Conservation (phyloP, 495 filamentous ascomycete genomes). For the Tuber brumale region DNA sequence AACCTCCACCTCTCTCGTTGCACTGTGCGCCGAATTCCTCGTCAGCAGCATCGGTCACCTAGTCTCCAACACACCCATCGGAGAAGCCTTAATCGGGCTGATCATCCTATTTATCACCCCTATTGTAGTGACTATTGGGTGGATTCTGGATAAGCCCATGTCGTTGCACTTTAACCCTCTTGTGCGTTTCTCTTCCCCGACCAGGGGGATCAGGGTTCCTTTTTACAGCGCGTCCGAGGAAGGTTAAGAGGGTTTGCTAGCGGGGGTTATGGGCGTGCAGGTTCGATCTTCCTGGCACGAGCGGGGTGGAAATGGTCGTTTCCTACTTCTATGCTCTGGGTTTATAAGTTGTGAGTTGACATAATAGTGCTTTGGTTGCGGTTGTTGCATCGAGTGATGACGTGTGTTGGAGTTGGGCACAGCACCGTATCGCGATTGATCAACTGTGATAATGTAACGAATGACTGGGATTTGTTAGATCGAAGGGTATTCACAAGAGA, state of each 20-base stretch:
- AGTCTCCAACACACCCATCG: constrained; percentile 57
- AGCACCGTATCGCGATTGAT: background rate
- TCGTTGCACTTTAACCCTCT: constrained; percentile 48
- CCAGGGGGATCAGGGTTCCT: constrained; percentile 30
- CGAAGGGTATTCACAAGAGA: background rate
- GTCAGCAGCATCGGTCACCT: constrained; percentile 72
- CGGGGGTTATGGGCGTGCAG: background rate
- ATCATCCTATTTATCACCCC: constrained; percentile 71
- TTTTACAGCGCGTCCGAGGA: background rate
- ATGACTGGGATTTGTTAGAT: background rate
- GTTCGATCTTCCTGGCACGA: background rate
- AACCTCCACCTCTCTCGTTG: constrained; percentile 69
- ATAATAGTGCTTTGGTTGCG: background rate
- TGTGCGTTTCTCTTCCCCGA: constrained; percentile 59
- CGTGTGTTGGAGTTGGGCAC: background rate
- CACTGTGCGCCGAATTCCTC: constrained; percentile 80
- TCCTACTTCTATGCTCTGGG: background rate
- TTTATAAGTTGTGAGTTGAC: background rate
- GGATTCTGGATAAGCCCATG: constrained; percentile 77
- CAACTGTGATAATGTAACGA: background rate
- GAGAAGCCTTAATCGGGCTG: constrained; percentile 37
- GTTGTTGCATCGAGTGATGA: background rate
- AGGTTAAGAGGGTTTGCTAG: background rate
- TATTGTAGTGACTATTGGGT: constrained; percentile 80
- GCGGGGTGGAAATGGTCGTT: background rate